phyloP scores from a whole-genome alignment of 805 yeast species.

The Brettanomyces sp. region DNA sequence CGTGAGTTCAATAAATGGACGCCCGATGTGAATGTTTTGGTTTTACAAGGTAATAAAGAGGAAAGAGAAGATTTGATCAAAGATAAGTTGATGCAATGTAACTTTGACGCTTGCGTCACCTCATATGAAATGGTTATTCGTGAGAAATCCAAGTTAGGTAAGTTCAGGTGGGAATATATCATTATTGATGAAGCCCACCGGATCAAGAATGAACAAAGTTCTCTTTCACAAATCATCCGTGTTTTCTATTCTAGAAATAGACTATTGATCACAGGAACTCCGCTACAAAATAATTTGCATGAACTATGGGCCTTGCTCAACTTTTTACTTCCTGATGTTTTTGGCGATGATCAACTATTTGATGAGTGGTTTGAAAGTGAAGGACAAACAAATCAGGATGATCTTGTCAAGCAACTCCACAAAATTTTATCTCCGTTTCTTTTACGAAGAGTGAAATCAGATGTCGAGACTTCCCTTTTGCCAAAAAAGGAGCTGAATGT shows the following conservation, averaged over 20 bases:
- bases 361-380: conserved; percentile 81
- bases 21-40: conserved; percentile 80
- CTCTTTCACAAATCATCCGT: conserved; percentile 86
- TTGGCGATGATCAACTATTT: conserved; percentile 82
- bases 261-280: conserved; percentile 89
- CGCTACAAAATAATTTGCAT: conserved; percentile 87
- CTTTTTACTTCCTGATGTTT: conserved; percentile 87
- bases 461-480: conserved; percentile 81
- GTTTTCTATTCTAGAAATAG: conserved; percentile 79
- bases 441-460: conserved; percentile 82
- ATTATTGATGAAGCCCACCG: conserved; percentile 95
- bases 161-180: conserved; percentile 87
- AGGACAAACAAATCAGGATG: conserved; percentile 64
- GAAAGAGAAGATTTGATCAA: conserved; percentile 54
- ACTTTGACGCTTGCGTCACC: conserved; percentile 84
- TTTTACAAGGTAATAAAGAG: conserved; percentile 88
- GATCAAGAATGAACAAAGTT: conserved; percentile 88
- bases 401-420: conserved; percentile 80
- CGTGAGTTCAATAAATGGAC: conserved; percentile 95
- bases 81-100: conserved; percentile 51
- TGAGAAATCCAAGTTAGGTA: conserved; percentile 73
- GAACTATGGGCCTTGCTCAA: conserved; percentile 94
- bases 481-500: conserved; percentile 88
- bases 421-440: conserved; percentile 82
- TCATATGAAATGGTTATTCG: conserved; percentile 91